Evolutionary conservation across 2,329 filamentous ascomycete genomes (phyloP).

Genomic region (Penicillium sumatraense): DNA sequence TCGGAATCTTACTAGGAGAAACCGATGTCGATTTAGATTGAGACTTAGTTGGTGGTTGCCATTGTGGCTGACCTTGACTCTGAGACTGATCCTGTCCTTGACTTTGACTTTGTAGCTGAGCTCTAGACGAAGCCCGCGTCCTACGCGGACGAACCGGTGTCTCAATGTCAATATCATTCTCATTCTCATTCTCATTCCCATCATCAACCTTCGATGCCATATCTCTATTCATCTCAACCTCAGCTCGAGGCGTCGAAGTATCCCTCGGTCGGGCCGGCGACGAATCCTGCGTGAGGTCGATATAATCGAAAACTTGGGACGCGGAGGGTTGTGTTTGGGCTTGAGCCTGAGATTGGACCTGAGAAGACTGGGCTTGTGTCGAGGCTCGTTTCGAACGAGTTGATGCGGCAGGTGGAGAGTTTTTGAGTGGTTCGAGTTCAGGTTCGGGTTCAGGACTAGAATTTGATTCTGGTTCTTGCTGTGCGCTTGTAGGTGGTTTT

Average conservation of each 20-base stretch:
- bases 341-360: neutral
- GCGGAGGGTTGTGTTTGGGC: neutral
- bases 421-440: neutral
- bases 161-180: slow-evolving; percentile 17
- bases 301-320: slow-evolving; percentile 14
- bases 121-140: slow-evolving; percentile 11
- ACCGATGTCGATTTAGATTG: neutral
- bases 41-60: no score
- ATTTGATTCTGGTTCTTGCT: slow-evolving; percentile 9
- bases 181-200: neutral
- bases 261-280: neutral
- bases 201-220: no score
- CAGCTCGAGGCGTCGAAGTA: neutral
- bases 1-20: neutral
- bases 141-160: slow-evolving; percentile 7
- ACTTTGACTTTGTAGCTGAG: slow-evolving; percentile 26
- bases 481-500: slow-evolving; percentile 14
- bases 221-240: no score
- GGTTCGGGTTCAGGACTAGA: neutral
- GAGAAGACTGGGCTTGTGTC: neutral
- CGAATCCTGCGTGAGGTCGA: slow-evolving; percentile 17
- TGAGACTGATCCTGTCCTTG: no score
- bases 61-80: no score
- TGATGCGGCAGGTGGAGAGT: slow-evolving; percentile 2
- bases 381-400: slow-evolving; percentile 15